phyloP scores from a whole-genome alignment of 768 basidiomycete species.

The Termitomyces titanicus region DNA sequence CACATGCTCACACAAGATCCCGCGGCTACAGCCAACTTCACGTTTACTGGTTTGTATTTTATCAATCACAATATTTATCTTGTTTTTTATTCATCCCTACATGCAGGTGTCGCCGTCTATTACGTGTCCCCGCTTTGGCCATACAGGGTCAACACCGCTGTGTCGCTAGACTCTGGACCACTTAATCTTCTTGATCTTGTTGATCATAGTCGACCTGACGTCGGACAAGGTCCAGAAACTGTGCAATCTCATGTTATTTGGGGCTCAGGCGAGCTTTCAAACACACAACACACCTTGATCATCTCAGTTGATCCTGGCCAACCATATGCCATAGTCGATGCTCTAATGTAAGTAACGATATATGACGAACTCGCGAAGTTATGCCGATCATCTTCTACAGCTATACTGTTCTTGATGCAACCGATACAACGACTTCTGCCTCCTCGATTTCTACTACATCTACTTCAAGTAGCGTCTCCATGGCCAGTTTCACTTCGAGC shows the following conservation, averaged over 20 bases:
- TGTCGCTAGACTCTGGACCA: slow-evolving; percentile 35
- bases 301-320: slow-evolving; percentile 35
- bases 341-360: slow-evolving; percentile 29
- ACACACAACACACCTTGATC: slow-evolving; percentile 31
- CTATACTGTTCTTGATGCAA: slow-evolving; percentile 20
- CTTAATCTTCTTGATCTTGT: slow-evolving; percentile 32
- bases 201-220: slow-evolving; percentile 29
- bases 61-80: not conserved
- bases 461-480: slow-evolving; percentile 4
- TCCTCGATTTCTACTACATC: slow-evolving; percentile 5
- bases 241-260: slow-evolving; percentile 34
- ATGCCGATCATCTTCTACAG: slow-evolving; percentile 10
- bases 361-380: not conserved
- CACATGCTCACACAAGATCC: slow-evolving; percentile 23
- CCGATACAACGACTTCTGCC: slow-evolving; percentile 13
- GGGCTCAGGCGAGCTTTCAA: slow-evolving; percentile 28
- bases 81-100: not conserved
- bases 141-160: slow-evolving; percentile 36
- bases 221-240: slow-evolving; percentile 33
- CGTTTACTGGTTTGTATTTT: slow-evolving; percentile 33
- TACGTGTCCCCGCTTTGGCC: slow-evolving; percentile 45
- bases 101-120: slow-evolving; percentile 38
- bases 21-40: slow-evolving; percentile 35
- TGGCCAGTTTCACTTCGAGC: slow-evolving; percentile 13
- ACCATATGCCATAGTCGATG: slow-evolving; percentile 35